Evolutionary conservation across 2,329 filamentous ascomycete genomes (phyloP), one percentile per base, ranked within the genome.

Genomic region (Lanzia echinophila): DNA sequence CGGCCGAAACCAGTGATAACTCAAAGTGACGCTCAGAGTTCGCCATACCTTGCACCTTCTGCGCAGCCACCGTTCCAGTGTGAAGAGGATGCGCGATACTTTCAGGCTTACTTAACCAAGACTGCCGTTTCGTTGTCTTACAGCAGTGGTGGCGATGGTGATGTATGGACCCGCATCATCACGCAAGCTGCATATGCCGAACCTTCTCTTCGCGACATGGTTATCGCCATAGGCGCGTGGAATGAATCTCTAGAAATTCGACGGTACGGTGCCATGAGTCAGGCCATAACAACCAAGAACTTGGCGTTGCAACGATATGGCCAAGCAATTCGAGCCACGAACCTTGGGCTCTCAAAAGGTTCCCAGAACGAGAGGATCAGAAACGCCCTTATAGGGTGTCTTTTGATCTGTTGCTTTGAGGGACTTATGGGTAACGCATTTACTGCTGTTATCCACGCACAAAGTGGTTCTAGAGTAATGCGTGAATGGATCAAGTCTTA

Each of bases 161-260:
- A 75, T 1, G 85, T 86, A 62, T 86, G 83, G 82, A 79, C 75
- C 1, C 73, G 75, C 39, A 74, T 77, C 15, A 80, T 86, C 6
- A 66, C 85, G n/a, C 78, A 81, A 58, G 79, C 81, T 63, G 84
- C 80, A 50, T 79, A 84, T 55, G 71, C 73, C 2, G 79, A 83
- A 60, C 69, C 75, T 8, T 73, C 81, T 42, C 79, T 86, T 55
- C 78, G 78, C 12, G 79, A 84, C 62, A 79, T 81, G 17, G 79
- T 85, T n/a, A 74, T 84, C 20, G 83, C 83, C 4, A 71, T 86
- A 6, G 82, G 81, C 13, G 81, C 81, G 3, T 69, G 86, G 15
- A 39, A 31, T 10, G 46, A 41, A 20, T 54, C 54, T 17, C 34
- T 45, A 38, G 51, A 56, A 19, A 24, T 54, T 12, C 48, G 39